These are phyloP conservation scores for Ziziphus jujuba DNA, from an alignment of 306 rosid species.

Conservation along the genomic window DNA sequence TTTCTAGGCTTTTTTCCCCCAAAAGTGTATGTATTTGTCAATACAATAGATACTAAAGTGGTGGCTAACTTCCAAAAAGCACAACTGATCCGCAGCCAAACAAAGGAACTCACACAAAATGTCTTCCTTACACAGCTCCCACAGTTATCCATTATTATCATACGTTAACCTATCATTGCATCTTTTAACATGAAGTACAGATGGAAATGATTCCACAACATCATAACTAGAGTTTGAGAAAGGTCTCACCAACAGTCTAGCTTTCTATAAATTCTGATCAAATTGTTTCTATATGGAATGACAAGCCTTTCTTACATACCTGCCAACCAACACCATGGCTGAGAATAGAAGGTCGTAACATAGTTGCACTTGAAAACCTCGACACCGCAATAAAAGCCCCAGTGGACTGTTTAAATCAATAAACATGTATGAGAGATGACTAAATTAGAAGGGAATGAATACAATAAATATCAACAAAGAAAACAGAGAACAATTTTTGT, in stretches of 20 bases:
- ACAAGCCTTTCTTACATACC: constrained; percentile 39
- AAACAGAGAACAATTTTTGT: not conserved
- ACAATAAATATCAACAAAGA: not conserved
- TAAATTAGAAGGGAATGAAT: not conserved
- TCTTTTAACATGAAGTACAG: not conserved
- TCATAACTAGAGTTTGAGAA: not conserved
- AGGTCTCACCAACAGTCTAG: not conserved
- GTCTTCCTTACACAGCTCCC: not conserved
- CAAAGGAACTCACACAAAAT: not conserved
- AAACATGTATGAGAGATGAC: constrained; percentile 3
- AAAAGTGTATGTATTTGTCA: too few species aligned
- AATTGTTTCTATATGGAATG: not conserved
- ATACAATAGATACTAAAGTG: too few species aligned
- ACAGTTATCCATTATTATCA: not conserved
- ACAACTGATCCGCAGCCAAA: not conserved
- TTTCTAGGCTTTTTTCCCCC: too few species aligned
- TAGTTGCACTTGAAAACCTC: constrained; percentile 94
- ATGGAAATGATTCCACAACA: not conserved
- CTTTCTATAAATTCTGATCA: not conserved
- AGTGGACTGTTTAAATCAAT: constrained; percentile 64
- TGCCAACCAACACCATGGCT: constrained; percentile 99
- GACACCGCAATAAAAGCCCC: constrained; percentile 84
- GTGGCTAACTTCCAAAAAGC: too few species aligned
- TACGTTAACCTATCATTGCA: not conserved
- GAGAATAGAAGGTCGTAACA: constrained; percentile 81